A percentile compares a stretch with the other conserved stretches of the same genome.
Evolutionary conservation across 1,139 yeast species (phyloP).

Genomic region (Scheffersomyces lignicola): DNA sequence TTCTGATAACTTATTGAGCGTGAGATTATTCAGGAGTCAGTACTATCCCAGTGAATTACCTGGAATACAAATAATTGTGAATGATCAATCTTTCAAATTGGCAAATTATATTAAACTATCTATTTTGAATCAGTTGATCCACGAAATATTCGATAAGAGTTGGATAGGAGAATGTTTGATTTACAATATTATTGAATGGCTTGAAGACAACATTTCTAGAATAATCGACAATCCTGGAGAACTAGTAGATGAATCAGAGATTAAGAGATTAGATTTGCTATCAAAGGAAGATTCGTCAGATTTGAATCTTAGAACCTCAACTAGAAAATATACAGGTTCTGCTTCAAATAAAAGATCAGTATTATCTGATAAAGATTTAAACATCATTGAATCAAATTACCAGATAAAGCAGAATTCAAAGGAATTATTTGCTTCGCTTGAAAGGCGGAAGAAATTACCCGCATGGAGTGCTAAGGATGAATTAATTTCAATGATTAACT

Average conservation of each 20-base stretch:
- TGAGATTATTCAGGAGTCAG: slow-evolving; percentile 52
- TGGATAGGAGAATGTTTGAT: slow-evolving; percentile 70
- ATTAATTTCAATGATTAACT: slow-evolving; percentile 55
- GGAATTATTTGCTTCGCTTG: slow-evolving; percentile 19
- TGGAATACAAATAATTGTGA: slow-evolving; percentile 59
- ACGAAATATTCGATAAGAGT: slow-evolving; percentile 37
- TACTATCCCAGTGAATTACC: slow-evolving; percentile 61
- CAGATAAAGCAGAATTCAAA: slow-evolving; percentile 13
- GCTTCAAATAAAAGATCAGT: not conserved
- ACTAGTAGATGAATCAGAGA: slow-evolving; percentile 32
- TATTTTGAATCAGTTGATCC: slow-evolving; percentile 49
- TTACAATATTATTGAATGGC: slow-evolving; percentile 69
- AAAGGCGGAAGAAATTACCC: slow-evolving; percentile 60
- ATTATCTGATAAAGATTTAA: slow-evolving; percentile 11
- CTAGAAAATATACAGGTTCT: not conserved
- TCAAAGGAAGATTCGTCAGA: not conserved
- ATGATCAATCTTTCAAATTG: slow-evolving; percentile 44
- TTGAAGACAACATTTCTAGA: slow-evolving; percentile 57
- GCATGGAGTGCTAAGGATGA: slow-evolving; percentile 73
- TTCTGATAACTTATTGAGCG: slow-evolving; percentile 32
- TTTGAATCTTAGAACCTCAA: not conserved
- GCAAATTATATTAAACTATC: slow-evolving; percentile 79
- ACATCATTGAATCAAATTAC: slow-evolving; percentile 25
- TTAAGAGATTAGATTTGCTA: not conserved
- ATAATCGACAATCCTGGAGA: slow-evolving; percentile 77